These are phyloP conservation scores for Lophiostoma macrostomum DNA, from an alignment of 495 filamentous ascomycete genomes.

Conservation along the genomic window DNA sequence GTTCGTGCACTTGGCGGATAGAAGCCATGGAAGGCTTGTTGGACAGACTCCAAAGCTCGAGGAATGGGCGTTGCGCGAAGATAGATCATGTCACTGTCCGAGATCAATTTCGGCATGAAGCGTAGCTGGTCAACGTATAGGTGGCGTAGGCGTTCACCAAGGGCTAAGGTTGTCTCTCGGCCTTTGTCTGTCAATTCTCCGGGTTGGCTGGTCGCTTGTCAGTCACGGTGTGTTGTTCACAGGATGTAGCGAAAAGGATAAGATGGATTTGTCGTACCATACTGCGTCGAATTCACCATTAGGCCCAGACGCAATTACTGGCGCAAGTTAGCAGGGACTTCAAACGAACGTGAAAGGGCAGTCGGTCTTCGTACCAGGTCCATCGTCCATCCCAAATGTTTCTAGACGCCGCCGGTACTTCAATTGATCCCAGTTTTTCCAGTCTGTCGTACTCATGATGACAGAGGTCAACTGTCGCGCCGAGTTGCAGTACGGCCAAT, in stretches of 20 bases:
- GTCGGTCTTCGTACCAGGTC: no score
- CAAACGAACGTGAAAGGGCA: no score
- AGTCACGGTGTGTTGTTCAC: neutral
- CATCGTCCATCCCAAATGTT: slow-evolving; percentile 70
- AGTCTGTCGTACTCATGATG: slow-evolving; percentile 58
- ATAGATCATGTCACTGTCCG: slow-evolving; percentile 69
- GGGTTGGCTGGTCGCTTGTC: slow-evolving; percentile 53
- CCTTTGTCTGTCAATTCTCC: slow-evolving; percentile 88
- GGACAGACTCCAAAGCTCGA: slow-evolving; percentile 80
- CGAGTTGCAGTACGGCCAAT: slow-evolving; percentile 89
- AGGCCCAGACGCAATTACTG: slow-evolving; percentile 61
- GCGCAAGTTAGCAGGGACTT: neutral
- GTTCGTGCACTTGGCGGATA: slow-evolving; percentile 73
- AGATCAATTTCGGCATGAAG: slow-evolving; percentile 72
- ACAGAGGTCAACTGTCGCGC: slow-evolving; percentile 69
- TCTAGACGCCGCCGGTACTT: slow-evolving; percentile 79
- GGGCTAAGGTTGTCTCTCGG: slow-evolving; percentile 73
- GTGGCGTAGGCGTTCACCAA: slow-evolving; percentile 73
- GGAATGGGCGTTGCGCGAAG: slow-evolving; percentile 81
- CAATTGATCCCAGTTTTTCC: slow-evolving; percentile 61
- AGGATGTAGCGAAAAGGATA: neutral
- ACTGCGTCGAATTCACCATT: slow-evolving; percentile 68
- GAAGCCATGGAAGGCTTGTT: slow-evolving; percentile 85
- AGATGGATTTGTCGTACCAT: slow-evolving; percentile 48
- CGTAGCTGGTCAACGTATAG: slow-evolving; percentile 86